Percentiles rank a stretch among this genome's conserved stretches.
These are phyloP conservation scores for Pueraria montana DNA, from an alignment of 306 rosid genomes.

Conservation along the genomic window DNA sequence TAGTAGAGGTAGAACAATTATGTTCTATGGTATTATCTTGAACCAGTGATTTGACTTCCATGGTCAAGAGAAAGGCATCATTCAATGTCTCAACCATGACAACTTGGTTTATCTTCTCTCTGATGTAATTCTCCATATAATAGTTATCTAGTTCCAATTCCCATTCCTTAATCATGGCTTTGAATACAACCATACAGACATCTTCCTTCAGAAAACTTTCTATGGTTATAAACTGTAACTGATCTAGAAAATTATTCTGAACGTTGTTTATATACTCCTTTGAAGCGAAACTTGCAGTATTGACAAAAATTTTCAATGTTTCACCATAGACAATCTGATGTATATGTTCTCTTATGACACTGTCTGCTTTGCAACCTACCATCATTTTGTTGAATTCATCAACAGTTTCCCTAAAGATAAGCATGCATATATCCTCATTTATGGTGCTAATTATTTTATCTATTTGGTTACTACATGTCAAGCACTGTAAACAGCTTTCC, in stretches of 20 bases:
- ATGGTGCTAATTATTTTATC: conserved; percentile 45
- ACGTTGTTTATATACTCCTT: conserved; percentile 33
- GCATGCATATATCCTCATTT: conserved; percentile 53
- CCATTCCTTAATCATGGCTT: conserved; percentile 63
- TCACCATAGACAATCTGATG: conserved; percentile 51
- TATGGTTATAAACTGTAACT: background rate
- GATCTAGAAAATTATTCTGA: conserved; percentile 31
- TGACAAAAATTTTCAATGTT: conserved; percentile 48
- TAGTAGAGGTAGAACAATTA: background rate
- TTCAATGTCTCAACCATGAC: conserved; percentile 55
- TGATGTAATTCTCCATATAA: conserved; percentile 49
- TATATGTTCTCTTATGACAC: conserved; percentile 51
- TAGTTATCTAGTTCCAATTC: conserved; percentile 47
- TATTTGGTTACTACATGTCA: conserved; percentile 18
- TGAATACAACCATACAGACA: conserved; percentile 55
- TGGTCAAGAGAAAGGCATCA: conserved; percentile 42
- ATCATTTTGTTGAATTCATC: conserved; percentile 54
- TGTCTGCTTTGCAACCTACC: conserved; percentile 45
- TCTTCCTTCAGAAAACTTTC: conserved; percentile 61
- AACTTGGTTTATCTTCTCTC: conserved; percentile 56
- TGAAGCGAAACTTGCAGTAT: conserved; percentile 29
- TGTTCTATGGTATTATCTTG: conserved; percentile 40
- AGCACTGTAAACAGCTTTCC: conserved; percentile 23
- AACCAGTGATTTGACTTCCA: conserved; percentile 42
- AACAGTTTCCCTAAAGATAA: conserved; percentile 49